Conservation (phyloP, 1,284 basidiomycete species). For the Taiwanofungus camphoratus region DNA sequence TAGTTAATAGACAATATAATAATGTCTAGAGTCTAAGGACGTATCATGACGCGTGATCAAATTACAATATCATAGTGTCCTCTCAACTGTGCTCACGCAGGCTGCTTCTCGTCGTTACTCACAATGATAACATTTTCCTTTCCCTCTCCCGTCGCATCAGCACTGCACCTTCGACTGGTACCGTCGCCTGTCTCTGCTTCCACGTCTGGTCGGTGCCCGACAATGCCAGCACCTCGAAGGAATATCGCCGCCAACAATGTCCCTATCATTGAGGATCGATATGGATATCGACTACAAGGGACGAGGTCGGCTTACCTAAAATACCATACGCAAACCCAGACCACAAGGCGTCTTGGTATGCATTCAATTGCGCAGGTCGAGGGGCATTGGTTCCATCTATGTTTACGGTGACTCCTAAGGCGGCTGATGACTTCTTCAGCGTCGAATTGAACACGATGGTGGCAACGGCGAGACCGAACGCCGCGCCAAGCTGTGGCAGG, state of each 20-base stretch:
- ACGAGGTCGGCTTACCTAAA: conserved; percentile 34
- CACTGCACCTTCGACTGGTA: too few relatives aligned
- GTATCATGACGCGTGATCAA: too few relatives aligned
- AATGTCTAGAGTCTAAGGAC: too few relatives aligned
- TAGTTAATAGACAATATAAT: too few relatives aligned
- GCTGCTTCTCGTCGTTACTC: too few relatives aligned
- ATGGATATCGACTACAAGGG: not conserved
- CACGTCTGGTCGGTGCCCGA: too few relatives aligned
- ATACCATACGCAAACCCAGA: conserved; percentile 54
- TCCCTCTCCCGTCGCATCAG: too few relatives aligned
- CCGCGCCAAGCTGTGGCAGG: conserved; percentile 35
- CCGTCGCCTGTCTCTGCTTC: too few relatives aligned
- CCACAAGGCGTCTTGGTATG: conserved; percentile 64
- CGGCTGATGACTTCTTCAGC: conserved; percentile 27
- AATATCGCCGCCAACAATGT: conserved; percentile 44
- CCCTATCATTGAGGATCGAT: conserved; percentile 30
- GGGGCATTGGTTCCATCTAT: conserved; percentile 30
- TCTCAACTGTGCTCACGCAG: too few relatives aligned
- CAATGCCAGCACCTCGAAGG: conserved; percentile 53
- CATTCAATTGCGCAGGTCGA: conserved; percentile 34
- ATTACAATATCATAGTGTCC: too few relatives aligned
- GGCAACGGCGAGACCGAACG: conserved; percentile 31
- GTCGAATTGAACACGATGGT: conserved; percentile 67
- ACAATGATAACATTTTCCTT: too few relatives aligned
- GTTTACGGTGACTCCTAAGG: conserved; percentile 28